Conservation (phyloP, 768 basidiomycete genomes). For the Lactarius hatsudake region DNA sequence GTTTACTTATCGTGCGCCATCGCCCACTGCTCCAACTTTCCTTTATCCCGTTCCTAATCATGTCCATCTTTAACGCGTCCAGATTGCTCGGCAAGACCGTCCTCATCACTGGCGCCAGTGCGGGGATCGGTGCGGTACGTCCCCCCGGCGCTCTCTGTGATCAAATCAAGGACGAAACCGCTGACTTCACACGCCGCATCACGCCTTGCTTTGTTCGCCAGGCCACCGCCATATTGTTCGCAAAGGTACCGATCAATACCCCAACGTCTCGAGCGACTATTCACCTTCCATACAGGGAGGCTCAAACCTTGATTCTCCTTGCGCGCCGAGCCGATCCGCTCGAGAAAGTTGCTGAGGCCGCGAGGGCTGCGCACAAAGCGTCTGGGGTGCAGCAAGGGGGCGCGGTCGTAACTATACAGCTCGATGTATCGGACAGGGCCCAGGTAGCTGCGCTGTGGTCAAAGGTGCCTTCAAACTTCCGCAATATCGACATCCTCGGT, state of each 20-base stretch:
- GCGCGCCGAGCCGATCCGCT: conserved; percentile 77
- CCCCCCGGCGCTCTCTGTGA: not conserved
- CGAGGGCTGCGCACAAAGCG: conserved; percentile 65
- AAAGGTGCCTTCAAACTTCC: conserved; percentile 66
- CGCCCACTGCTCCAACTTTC: not conserved
- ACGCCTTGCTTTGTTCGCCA: conserved; percentile 33
- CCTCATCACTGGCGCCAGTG: conserved; percentile 85
- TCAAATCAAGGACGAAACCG: not conserved
- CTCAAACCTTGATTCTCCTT: conserved; percentile 82
- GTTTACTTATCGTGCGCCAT: not conserved
- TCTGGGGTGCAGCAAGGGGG: conserved; percentile 75
- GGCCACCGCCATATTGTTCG: conserved; percentile 88
- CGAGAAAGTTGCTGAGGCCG: conserved; percentile 64
- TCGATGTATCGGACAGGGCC: conserved; percentile 77
- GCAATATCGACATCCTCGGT: conserved; percentile 83
- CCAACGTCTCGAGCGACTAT: not conserved
- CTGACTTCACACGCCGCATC: conserved; percentile 9
- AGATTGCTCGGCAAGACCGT: conserved; percentile 82
- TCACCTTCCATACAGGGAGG: conserved; percentile 55
- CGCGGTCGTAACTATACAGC: conserved; percentile 63
- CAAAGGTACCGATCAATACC: conserved; percentile 52
- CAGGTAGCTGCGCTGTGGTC: conserved; percentile 70
- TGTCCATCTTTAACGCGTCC: conserved; percentile 81
- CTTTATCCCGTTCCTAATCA: conserved; percentile 33
- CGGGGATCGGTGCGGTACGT: conserved; percentile 85